Base-by-base conservation (phyloP, 805 yeast species). In the Kluyveromyces dobzhanskii region DNA sequence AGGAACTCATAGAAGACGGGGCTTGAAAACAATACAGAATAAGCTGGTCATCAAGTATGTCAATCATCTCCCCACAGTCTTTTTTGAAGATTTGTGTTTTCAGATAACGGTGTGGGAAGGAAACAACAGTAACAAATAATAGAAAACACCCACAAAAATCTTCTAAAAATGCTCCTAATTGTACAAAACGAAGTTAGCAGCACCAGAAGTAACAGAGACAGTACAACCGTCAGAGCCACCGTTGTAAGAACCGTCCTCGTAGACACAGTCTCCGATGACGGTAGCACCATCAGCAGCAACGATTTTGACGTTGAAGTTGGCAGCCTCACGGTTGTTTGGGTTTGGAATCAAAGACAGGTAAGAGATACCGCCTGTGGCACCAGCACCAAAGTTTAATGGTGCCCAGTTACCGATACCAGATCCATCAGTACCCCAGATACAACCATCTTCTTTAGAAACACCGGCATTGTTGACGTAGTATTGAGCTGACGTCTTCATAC, bases 381-480 rank as follows among this genome's bases (percentile, higher is more conserved):
- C 97, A 37, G 97, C 86, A 64, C 98, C 98, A 54, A 92, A 71
- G 67, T 81, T 85, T 50, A 90, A 71, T 53, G 97, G 97, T 49
- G 97, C 95, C 97, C 96, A 90, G 84, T 90, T 90, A 69, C 98
- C 98, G 49, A 84, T 65, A 54, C 80, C 82, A 28, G 88, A 72
- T 48, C 85, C 85, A 5, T 71, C 53, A 39, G 76, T 61, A 62
- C 97, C 94, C 98, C 98, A 90, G 52, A 83, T 64, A 72, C 98
- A 90, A 54, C 97, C 97, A 46, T 88, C 92, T 62, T 80, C 82
- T 58, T 70, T 71, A 39, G 85, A 73, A 51, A 87, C 86, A 73
- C 97, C 97, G 39, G 96, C 96, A 57, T 90, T 77, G 78, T 90
- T 90, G 48, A 90, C 97, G 67, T 90, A 90, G 76, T 85, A 92